Conservation (phyloP, 2,329 filamentous ascomycete species). For the Colletotrichum acutatum region DNA sequence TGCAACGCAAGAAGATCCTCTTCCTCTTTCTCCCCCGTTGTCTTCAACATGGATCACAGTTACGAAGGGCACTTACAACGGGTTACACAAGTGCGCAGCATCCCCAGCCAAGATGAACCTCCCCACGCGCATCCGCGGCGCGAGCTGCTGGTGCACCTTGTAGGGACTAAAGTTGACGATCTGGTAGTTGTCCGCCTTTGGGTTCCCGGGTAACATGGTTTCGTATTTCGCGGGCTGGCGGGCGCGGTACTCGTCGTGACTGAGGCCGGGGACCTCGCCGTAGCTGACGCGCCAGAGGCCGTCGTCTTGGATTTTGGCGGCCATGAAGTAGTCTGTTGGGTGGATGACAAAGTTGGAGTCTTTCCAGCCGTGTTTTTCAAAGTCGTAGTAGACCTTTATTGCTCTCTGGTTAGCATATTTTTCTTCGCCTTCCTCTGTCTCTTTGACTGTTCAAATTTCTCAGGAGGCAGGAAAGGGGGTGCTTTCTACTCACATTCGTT, state of each 20-base stretch:
- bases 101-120: slow-evolving; percentile 61
- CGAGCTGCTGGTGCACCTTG: slow-evolving; percentile 62
- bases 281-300: slow-evolving; percentile 63
- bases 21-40: too few relatives aligned
- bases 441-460: not conserved
- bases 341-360: not conserved
- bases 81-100: slow-evolving; percentile 64
- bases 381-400: not conserved
- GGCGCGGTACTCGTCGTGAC: slow-evolving; percentile 57
- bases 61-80: slow-evolving; percentile 45
- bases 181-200: not conserved
- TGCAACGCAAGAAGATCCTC: too few relatives aligned
- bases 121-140: slow-evolving; percentile 58
- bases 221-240: slow-evolving; percentile 61
- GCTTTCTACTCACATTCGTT: not conserved
- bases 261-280: slow-evolving; percentile 56
- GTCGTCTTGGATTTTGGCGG: not conserved
- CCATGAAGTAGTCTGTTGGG: not conserved
- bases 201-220: not conserved
- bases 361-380: not conserved
- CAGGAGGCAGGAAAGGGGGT: not conserved
- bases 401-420: not conserved
- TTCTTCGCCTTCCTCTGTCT: too few relatives aligned
- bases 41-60: too few relatives aligned
- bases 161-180: not conserved